Conservation (phyloP, 768 basidiomycete genomes). For the Daedaleopsis nitida region DNA sequence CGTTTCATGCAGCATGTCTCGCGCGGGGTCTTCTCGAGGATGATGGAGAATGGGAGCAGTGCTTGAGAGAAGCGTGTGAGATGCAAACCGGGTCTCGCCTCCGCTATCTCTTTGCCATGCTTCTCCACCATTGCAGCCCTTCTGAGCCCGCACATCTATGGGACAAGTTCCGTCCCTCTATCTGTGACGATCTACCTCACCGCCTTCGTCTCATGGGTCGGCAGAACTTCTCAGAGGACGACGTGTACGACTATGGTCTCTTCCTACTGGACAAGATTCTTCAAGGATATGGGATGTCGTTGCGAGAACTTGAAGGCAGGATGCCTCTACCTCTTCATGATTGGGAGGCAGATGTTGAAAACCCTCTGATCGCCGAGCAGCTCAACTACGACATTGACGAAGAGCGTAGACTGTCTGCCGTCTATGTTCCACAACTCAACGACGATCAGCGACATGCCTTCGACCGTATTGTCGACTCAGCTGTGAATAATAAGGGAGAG, state of each 20-base stretch:
- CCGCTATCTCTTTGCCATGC: constrained; percentile 41
- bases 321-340: background rate
- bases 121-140: constrained; percentile 36
- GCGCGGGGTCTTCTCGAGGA: constrained; percentile 44
- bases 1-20: constrained; percentile 41
- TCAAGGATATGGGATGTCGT: background rate
- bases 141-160: constrained; percentile 41
- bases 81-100: constrained; percentile 42
- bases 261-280: constrained; percentile 39
- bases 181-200: constrained; percentile 45
- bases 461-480: too few relatives aligned
- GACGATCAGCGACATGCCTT: too few relatives aligned
- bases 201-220: constrained; percentile 21
- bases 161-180: constrained; percentile 34
- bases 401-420: too few relatives aligned
- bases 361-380: too few relatives aligned
- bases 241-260: constrained; percentile 46
- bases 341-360: too few relatives aligned
- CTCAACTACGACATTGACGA: too few relatives aligned
- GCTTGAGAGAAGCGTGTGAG: constrained; percentile 41
- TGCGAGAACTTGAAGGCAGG: too few relatives aligned
- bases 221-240: constrained; percentile 29
- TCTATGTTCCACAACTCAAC: too few relatives aligned
- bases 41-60: constrained; percentile 43
- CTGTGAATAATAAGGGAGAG: too few relatives aligned